Evolutionary conservation across 73 alveolate species (phyloP).

Genomic region (Uronychia setigera): DNA sequence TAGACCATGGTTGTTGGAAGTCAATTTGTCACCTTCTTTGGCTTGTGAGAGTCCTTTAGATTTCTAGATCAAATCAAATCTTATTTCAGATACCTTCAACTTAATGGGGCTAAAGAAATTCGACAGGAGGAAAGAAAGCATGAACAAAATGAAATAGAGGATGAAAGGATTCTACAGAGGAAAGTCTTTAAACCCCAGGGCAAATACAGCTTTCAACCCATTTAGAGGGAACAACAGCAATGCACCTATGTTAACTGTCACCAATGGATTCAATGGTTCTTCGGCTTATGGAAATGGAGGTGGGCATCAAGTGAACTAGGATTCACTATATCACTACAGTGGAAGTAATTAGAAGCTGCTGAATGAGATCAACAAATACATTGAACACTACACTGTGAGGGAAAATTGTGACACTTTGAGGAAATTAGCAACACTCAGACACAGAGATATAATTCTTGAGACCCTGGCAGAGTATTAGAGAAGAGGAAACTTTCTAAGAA

Average conservation of each 20-base stretch:
- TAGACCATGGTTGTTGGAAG: slow-evolving; percentile 91
- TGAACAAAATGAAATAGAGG: slow-evolving; percentile 43
- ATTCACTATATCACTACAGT: neutral
- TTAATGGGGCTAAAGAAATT: slow-evolving; percentile 69
- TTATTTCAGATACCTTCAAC: slow-evolving; percentile 80
- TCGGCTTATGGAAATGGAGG: slow-evolving; percentile 1
- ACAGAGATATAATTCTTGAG: slow-evolving; percentile 61
- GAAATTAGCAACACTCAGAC: slow-evolving; percentile 28
- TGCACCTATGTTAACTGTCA: neutral
- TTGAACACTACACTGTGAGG: neutral
- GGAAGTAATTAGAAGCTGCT: neutral
- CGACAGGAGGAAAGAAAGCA: slow-evolving; percentile 62
- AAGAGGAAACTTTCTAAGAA: slow-evolving; percentile 70
- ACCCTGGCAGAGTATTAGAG: slow-evolving; percentile 65
- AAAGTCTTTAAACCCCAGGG: slow-evolving; percentile 5
- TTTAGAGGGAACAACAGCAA: neutral
- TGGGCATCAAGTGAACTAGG: neutral
- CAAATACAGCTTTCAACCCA: slow-evolving; percentile 8
- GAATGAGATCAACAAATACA: neutral
- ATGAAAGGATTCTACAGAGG: slow-evolving; percentile 39
- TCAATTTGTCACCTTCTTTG: slow-evolving; percentile 84
- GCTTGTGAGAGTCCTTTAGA: slow-evolving; percentile 88
- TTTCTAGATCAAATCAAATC: slow-evolving; percentile 77
- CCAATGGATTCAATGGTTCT: neutral
- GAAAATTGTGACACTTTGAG: neutral